Evolutionary conservation across 495 filamentous ascomycete species (phyloP), one percentile per base, ranked within the genome.

Genomic region (Jackrogersella multiformis): DNA sequence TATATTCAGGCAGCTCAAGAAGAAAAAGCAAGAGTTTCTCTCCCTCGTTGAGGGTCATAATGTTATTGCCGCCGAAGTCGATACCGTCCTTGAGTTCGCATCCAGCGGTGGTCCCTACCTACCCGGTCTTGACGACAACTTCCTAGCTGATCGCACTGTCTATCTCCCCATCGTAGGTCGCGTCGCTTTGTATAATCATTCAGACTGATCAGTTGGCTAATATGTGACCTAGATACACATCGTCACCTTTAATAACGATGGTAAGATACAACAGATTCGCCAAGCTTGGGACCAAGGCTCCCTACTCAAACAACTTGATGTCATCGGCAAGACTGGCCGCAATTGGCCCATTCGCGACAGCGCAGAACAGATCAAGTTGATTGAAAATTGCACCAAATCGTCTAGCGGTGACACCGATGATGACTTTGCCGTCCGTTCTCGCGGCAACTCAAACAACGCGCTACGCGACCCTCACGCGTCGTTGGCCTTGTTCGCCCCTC

Each of bases 211-310:
- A 15, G 13, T 38, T 82, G 41, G 83, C 76, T 64, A 58, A 30
- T 44, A 56, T 56, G 56, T 51, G 48, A 49, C 45, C 45, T 74
- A 97, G 93, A 83, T 93, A 68, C 95, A 99, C 80, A 87, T 98
- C 53, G 95, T 98, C 67, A 85, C 86, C 38, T 97, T 97, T 80
- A 86, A 96, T 72, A 65, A 77, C 38, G 72, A 89, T 38, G 84
- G 88, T 64, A 90, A 92, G 75, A 97, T 99, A 76, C 78, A 84
- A 65, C 90, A 92, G 71, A 89, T 97, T 68, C 90, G 93, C 55
- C 87, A 94, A 61, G 90, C 90, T 76, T 99, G 95, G 95, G 95
- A 99, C 74, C 96, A 98, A 78, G 94, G 88, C 23, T 92, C 92
- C 53, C 85, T 98, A 7, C 84, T 99, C 62, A 98, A 95, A 78